phyloP scores from a whole-genome alignment of 2,329 filamentous ascomycete species.

The Botrytis cinerea region DNA sequence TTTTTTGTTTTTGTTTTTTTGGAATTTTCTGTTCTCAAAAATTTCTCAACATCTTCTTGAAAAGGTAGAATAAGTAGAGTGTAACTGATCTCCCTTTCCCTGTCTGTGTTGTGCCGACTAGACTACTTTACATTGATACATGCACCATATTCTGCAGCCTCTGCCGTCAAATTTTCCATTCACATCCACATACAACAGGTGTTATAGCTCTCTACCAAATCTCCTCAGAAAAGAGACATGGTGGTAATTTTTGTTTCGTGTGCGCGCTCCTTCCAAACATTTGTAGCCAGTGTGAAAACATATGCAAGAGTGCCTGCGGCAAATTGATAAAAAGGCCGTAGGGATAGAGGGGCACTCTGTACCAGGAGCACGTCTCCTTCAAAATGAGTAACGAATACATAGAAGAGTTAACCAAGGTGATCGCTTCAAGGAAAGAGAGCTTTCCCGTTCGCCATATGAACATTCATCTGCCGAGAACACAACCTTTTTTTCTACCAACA shows the following conservation, averaged over 20 bases:
- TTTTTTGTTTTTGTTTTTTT: not conserved
- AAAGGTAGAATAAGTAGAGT: slow-evolving; percentile 14
- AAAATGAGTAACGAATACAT: slow-evolving; percentile 34
- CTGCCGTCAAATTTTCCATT: slow-evolving; percentile 33
- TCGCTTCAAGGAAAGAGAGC: slow-evolving; percentile 37
- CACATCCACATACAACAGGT: slow-evolving; percentile 34
- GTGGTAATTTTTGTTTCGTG: slow-evolving; percentile 7
- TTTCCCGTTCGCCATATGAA: slow-evolving; percentile 34
- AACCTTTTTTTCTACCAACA: slow-evolving; percentile 24
- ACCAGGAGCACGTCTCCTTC: slow-evolving; percentile 33
- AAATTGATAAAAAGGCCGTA: slow-evolving; percentile 32
- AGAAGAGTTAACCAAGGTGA: slow-evolving; percentile 37
- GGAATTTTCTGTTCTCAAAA: slow-evolving; percentile 16
- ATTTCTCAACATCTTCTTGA: slow-evolving; percentile 16
- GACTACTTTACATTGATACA: slow-evolving; percentile 19
- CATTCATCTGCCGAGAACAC: slow-evolving; percentile 39
- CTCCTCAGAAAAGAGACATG: not conserved
- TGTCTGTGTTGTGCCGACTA: slow-evolving; percentile 14
- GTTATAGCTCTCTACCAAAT: slow-evolving; percentile 26
- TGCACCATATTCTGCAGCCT: slow-evolving; percentile 32
- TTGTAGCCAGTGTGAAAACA: slow-evolving; percentile 28
- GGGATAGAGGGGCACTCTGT: slow-evolving; percentile 32
- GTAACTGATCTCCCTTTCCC: slow-evolving; percentile 12
- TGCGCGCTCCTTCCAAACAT: slow-evolving; percentile 20
- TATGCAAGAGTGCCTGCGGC: slow-evolving; percentile 40